phyloP scores from a whole-genome alignment of 371 early-diverging fungal genomes.

The Mortierella sp. region DNA sequence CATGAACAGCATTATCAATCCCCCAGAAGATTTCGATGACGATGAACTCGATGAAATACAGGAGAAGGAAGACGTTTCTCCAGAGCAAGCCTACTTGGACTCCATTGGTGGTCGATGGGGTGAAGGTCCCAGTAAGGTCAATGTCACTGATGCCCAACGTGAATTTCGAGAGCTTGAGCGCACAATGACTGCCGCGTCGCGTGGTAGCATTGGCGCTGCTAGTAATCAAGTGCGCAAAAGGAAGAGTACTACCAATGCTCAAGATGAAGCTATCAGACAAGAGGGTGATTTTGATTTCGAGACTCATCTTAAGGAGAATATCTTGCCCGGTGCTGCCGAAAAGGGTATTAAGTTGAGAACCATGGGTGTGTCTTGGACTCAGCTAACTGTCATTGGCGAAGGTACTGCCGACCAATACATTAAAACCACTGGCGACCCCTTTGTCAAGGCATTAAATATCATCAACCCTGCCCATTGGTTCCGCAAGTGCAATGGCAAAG shows the following conservation, averaged over 20 bases:
- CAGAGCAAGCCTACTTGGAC: conserved; percentile 38
- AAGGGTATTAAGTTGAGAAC: conserved; percentile 61
- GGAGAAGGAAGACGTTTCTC: conserved; percentile 14
- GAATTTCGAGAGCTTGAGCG: conserved; percentile 40
- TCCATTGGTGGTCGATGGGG: conserved; percentile 46
- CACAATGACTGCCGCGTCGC: conserved; percentile 25
- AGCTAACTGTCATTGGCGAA: conserved; percentile 48
- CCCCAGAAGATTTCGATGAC: conserved; percentile 28
- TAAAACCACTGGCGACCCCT: conserved; percentile 38
- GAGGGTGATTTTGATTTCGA: conserved; percentile 42
- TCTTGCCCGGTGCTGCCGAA: conserved; percentile 16
- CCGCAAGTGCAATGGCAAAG: conserved; percentile 27
- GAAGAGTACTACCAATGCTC: conserved; percentile 16
- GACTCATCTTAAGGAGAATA: conserved; percentile 18
- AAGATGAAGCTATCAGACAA: conserved; percentile 16
- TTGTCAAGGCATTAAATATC: conserved; percentile 34
- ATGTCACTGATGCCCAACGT: conserved; percentile 39
- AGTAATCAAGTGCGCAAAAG: conserved; percentile 13
- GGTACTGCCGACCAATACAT: conserved; percentile 40
- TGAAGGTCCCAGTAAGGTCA: conserved; percentile 46
- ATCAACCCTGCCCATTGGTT: conserved; percentile 52
- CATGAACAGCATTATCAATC: conserved; percentile 28
- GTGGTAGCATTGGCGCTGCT: conserved; percentile 8
- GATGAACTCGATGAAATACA: conserved; percentile 16
- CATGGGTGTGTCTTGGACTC: conserved; percentile 62